Evolutionary conservation across 805 yeast species (phyloP).

Genomic region (Saturnispora ahearnii): DNA sequence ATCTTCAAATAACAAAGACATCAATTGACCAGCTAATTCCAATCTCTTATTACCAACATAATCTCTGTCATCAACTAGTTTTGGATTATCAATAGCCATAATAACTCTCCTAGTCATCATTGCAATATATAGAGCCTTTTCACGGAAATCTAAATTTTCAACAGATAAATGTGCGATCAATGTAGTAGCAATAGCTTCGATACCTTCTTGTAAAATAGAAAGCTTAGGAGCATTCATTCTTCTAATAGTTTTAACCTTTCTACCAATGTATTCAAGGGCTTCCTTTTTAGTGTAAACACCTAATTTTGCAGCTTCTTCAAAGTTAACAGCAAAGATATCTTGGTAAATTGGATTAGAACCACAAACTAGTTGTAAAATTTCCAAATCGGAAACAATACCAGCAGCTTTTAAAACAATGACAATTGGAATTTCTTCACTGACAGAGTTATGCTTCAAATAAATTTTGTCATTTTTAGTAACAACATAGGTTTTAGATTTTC

Average conservation of each 20-base stretch:
- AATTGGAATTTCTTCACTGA: conserved; percentile 91
- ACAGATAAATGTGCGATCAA: conserved; percentile 92
- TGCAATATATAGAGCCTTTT: conserved; percentile 89
- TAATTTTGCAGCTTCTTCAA: conserved; percentile 84
- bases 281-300: conserved; percentile 88
- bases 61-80: conserved; percentile 96
- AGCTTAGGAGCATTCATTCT: conserved; percentile 77
- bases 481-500: conserved; percentile 95
- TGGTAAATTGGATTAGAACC: conserved; percentile 85
- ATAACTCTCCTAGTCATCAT: conserved; percentile 94
- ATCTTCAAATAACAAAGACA: conserved; percentile 93
- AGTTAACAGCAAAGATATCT: conserved; percentile 84
- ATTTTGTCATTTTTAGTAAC: conserved; percentile 85
- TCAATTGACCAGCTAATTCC: conserved; percentile 94
- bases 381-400: conserved; percentile 86
- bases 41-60: conserved; percentile 96
- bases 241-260: conserved; percentile 86
- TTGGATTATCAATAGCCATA: conserved; percentile 90
- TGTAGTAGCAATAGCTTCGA: conserved; percentile 93
- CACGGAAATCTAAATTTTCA: conserved; percentile 73
- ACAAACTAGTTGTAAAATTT: conserved; percentile 88
- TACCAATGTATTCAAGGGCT: conserved; percentile 85
- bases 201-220: conserved; percentile 81
- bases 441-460: conserved; percentile 89
- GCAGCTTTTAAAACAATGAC: conserved; percentile 91